These are phyloP conservation scores for Penicillium taxi DNA, from an alignment of 495 filamentous ascomycete genomes.

Conservation along the genomic window DNA sequence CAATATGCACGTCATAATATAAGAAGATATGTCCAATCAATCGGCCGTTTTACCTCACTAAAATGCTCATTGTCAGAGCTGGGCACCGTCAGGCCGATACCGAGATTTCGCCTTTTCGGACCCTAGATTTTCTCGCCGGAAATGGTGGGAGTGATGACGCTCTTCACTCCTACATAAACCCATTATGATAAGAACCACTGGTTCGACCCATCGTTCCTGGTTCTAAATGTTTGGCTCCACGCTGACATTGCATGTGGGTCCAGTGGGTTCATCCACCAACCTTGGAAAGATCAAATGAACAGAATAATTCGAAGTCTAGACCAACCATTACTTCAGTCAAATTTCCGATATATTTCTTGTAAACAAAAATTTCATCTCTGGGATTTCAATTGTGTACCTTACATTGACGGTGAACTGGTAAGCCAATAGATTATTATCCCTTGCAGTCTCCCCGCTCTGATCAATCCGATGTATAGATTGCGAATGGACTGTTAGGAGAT, in stretches of 20 bases:
- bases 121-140: background rate
- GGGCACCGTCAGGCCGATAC: constrained; percentile 10
- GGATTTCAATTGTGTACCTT: constrained; percentile 8
- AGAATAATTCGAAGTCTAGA: background rate
- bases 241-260: constrained; percentile 8
- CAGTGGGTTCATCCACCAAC: constrained; percentile 6
- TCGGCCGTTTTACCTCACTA: background rate
- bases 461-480: constrained; percentile 15
- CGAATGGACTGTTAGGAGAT: constrained; percentile 5
- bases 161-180: constrained; percentile 12
- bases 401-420: constrained; percentile 12
- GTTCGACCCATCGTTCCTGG: constrained; percentile 22
- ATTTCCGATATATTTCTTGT: background rate
- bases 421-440: constrained; percentile 10
- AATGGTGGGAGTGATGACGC: constrained; percentile 15
- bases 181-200: constrained; percentile 14
- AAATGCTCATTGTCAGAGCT: background rate
- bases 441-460: constrained; percentile 15
- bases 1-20: background rate
- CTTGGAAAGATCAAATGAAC: background rate
- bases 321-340: background rate
- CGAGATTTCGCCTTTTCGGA: constrained; percentile 15
- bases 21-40: background rate
- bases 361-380: background rate
- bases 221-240: constrained; percentile 12